These are phyloP conservation scores for Pythium volutum DNA, from an alignment of 352 stramenopile genomes.

Conservation along the genomic window DNA sequence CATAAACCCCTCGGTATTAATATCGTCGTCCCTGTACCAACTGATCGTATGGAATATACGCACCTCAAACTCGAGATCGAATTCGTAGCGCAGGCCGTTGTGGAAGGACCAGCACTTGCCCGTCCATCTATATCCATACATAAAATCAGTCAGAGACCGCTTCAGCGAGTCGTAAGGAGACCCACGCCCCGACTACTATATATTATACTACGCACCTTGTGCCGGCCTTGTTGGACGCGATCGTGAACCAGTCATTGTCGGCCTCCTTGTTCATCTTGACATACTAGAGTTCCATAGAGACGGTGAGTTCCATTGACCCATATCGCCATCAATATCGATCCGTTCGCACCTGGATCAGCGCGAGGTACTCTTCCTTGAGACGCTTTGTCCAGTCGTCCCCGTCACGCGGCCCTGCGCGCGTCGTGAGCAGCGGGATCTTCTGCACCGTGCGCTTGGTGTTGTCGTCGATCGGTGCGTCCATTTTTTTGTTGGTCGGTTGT, in stretches of 20 bases:
- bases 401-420: slow-evolving; percentile 74
- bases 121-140: slow-evolving; percentile 38
- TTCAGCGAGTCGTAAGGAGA: neutral
- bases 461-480: slow-evolving; percentile 82
- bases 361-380: slow-evolving; percentile 86
- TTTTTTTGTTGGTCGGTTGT: slow-evolving; percentile 12
- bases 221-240: slow-evolving; percentile 80
- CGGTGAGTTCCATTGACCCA: neutral
- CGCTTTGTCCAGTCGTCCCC: slow-evolving; percentile 77
- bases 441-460: slow-evolving; percentile 78
- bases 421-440: slow-evolving; percentile 81
- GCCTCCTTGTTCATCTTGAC: slow-evolving; percentile 89
- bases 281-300: slow-evolving; percentile 40
- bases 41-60: neutral
- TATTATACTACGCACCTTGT: slow-evolving; percentile 36
- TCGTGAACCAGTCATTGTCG: slow-evolving; percentile 90
- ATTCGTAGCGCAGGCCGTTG: slow-evolving; percentile 85
- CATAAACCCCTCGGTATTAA: neutral
- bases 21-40: neutral
- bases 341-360: slow-evolving; percentile 64
- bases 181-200: neutral
- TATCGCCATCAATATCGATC: neutral
- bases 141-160: neutral
- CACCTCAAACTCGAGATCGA: slow-evolving; percentile 83
- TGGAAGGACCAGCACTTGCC: slow-evolving; percentile 89